These are phyloP conservation scores for Maudiozyma bulderi DNA, from an alignment of 805 yeast species.

Conservation along the genomic window DNA sequence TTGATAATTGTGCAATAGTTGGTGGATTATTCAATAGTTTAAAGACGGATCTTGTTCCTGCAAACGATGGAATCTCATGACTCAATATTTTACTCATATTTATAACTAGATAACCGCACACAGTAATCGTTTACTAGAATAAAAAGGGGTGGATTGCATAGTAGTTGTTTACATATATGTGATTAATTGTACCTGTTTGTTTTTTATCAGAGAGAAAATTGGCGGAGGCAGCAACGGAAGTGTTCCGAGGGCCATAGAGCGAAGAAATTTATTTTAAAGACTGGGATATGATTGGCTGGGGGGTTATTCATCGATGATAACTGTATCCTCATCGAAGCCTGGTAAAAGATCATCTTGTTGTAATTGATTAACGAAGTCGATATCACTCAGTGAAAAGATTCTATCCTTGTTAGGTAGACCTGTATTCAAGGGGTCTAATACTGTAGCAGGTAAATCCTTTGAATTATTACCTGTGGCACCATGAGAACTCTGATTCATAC, in stretches of 20 bases:
- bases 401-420: slow-evolving; percentile 45
- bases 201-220: too few species aligned
- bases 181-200: too few species aligned
- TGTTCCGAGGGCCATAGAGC: too few species aligned
- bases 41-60: slow-evolving; percentile 2
- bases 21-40: slow-evolving; percentile 6
- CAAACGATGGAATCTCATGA: not conserved
- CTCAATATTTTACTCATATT: not conserved
- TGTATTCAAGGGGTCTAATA: not conserved
- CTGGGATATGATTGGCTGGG: not conserved
- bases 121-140: too few species aligned
- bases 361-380: slow-evolving; percentile 54
- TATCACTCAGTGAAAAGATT: slow-evolving; percentile 67
- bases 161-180: too few species aligned
- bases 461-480: slow-evolving; percentile 12
- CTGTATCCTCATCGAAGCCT: not conserved
- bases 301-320: not conserved
- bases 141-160: too few species aligned
- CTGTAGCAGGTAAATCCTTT: not conserved
- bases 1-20: slow-evolving; percentile 5
- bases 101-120: too few species aligned
- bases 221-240: not conserved
- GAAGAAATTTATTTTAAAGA: too few species aligned
- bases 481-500: slow-evolving; percentile 15
- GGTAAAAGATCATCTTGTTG: slow-evolving; percentile 30